Evolutionary conservation across 768 basidiomycete species (phyloP).

Genomic region (Phylloporus rhodoxanthus): DNA sequence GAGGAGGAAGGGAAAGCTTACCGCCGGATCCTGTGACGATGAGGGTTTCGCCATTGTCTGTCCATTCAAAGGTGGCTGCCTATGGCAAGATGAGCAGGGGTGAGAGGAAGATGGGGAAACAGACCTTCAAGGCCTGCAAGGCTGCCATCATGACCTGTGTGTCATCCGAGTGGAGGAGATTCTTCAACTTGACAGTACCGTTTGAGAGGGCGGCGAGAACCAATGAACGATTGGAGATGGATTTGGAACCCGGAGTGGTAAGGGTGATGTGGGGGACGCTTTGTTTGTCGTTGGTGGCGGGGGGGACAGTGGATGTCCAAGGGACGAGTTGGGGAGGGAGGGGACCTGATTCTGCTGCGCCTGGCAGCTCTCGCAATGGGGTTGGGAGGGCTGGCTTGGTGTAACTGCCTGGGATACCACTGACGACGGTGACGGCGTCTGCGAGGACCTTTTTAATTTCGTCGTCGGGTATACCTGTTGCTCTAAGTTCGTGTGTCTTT

Average conservation of each 20-base stretch:
- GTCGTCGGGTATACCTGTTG: conserved; percentile 76
- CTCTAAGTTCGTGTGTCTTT: conserved; percentile 85
- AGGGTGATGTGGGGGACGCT: conserved; percentile 44
- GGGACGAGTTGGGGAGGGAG: conserved; percentile 20
- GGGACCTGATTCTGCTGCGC: conserved; percentile 7
- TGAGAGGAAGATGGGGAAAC: not conserved
- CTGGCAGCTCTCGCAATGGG: conserved; percentile 25
- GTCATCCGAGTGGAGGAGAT: conserved; percentile 94
- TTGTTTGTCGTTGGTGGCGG: not conserved
- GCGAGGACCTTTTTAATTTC: conserved; percentile 78
- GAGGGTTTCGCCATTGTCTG: conserved; percentile 93
- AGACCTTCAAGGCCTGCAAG: conserved; percentile 77
- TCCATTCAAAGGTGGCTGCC: conserved; percentile 93
- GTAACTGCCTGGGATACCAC: conserved; percentile 47
- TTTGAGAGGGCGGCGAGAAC: conserved; percentile 88
- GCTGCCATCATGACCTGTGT: conserved; percentile 99
- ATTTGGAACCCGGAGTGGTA: conserved; percentile 94
- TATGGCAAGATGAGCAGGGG: conserved; percentile 24
- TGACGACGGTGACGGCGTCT: conserved; percentile 70
- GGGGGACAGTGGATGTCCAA: not conserved
- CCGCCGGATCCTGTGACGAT: conserved; percentile 88
- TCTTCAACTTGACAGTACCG: conserved; percentile 83
- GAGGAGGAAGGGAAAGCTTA: conserved; percentile 64
- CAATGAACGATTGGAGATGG: conserved; percentile 90
- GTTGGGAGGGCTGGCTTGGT: conserved; percentile 43